Base-by-base conservation (phyloP, 2,329 filamentous ascomycete genomes). In the Beauveria sp. region DNA sequence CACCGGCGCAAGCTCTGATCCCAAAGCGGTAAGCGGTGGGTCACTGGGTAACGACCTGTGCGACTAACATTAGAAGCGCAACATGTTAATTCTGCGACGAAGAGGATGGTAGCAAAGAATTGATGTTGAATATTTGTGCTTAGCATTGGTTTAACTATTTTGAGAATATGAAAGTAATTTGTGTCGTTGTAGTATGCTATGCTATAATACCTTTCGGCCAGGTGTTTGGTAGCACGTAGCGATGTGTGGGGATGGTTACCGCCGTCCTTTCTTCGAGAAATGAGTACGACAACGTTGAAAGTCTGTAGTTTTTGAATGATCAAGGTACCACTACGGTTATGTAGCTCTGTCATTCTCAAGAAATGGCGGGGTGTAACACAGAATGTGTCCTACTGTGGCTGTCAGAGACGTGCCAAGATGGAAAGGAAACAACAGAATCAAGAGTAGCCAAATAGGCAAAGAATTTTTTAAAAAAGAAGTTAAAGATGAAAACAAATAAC, bases 21-120 rank as follows among this genome's bases (percentile, higher is more conserved):
- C 60, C 16, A 63, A 61, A 65, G 54, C 26, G 46, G 64, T 59
- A 65, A 59, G 65, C 64, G 65, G 64, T 66, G 65, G 52, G 50
- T 31, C 48, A 8, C 57, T 24, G 28, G 45, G 22, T 31, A 50
- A 31, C 22, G 22, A 10, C 18, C 4, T 16, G 46, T 31, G 46
- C 14, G 9, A 45, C 22, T 16, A 38, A 38, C 16, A 6, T 16
- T 7, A 22, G 2, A 28, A 14, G 14, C 10, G 38, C 9, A 22
- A 6, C 7, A 18, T 14, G 24, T 10, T 14, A 14, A 18, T 5
- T 14, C 3, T 10, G 20, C 7, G 52, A n/a, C 43, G 16, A 5
- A 26, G 22, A 9, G 10, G 8, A 20, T 43, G 2, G 7, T 26
- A 14, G 3, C 5, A 42, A 54, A 18, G 1, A 26, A 54, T 9